Evolutionary conservation across 306 rosid species (phyloP), one percentile per base, ranked within the genome.

Genomic region (Dalbergia cochinchinensis): DNA sequence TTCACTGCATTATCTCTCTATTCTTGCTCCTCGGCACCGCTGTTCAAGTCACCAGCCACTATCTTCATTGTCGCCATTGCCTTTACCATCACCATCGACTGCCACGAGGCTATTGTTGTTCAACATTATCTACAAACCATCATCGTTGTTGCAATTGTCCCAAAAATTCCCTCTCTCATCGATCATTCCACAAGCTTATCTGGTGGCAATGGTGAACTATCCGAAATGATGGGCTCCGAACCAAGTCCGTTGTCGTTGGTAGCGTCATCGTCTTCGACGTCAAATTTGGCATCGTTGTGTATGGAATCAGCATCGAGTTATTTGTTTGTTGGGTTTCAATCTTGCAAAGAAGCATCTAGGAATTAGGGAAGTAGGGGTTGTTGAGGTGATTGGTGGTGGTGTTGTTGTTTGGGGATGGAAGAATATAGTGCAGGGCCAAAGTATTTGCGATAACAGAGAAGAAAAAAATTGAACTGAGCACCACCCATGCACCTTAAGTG

Each of bases 61-160:
- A 90, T 20, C 22, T 20, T 1, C 94, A 54, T 91, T 91, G 60
- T 88, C 94, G 5, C 90, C 96, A 3, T 88, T 94, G 1, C 79
- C 90, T 1, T 70, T 91, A 8, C 54, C 90, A 0, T 71, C 90
- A 41, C 39, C 39, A 35, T 6, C 39, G 39, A 4, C 39, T 4
- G 86, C 89, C 93, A 88, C 78, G 51, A 81, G 94, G 48, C 90
- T 86, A 74, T 78, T 90, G 48, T 94, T 97, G 50, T 96, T 96
- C 84, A 96, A 86, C 68, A 96, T 96, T 76, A 96, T 96, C 92
- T 91, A 97, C 88, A 96, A 85, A 84, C 93, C 99, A 47, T 96
- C 98, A 31, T 96, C 99, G 35, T 96, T 91, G 33, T 96, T 97
- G 60, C 97, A 90, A n/a, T 93, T 98, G 82, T 88, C 5, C 85